Conservation (phyloP, 306 rosid species). For the Argentina anserina region DNA sequence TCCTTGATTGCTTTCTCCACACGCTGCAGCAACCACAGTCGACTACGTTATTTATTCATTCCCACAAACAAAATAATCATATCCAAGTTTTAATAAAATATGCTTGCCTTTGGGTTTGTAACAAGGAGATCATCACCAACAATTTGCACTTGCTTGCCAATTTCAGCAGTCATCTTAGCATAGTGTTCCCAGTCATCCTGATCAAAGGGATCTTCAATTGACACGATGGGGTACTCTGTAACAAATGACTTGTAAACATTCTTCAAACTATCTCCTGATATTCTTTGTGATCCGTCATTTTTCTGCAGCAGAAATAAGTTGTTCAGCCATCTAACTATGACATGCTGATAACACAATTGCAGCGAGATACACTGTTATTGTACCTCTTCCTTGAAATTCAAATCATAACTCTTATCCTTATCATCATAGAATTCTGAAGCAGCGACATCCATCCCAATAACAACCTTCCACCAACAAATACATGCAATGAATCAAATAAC, state of each 20-base stretch:
- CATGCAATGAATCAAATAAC: not conserved
- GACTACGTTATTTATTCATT: not conserved
- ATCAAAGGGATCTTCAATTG: conserved; percentile 85
- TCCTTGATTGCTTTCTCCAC: conserved; percentile 71
- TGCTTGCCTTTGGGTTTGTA: conserved; percentile 72
- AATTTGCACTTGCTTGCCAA: conserved; percentile 66
- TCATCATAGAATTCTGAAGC: conserved; percentile 67
- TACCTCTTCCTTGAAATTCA: conserved; percentile 91
- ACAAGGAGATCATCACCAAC: conserved; percentile 88
- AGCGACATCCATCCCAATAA: conserved; percentile 87
- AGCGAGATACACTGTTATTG: conserved; percentile 1
- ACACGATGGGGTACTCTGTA: conserved; percentile 68
- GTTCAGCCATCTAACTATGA: not conserved
- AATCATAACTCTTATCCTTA: conserved; percentile 59
- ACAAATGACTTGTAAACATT: conserved; percentile 75
- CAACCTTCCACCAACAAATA: conserved; percentile 39
- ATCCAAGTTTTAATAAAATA: not conserved
- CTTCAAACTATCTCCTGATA: conserved; percentile 62
- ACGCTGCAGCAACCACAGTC: conserved; percentile 37
- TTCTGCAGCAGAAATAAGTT: conserved; percentile 36
- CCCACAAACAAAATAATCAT: not conserved
- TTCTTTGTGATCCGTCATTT: conserved; percentile 64
- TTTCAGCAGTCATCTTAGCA: conserved; percentile 60
- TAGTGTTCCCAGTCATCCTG: conserved; percentile 89
- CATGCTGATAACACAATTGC: not conserved